Evolutionary conservation across 1,139 yeast genomes (phyloP).

Genomic region (Saccharomyces hybrid): DNA sequence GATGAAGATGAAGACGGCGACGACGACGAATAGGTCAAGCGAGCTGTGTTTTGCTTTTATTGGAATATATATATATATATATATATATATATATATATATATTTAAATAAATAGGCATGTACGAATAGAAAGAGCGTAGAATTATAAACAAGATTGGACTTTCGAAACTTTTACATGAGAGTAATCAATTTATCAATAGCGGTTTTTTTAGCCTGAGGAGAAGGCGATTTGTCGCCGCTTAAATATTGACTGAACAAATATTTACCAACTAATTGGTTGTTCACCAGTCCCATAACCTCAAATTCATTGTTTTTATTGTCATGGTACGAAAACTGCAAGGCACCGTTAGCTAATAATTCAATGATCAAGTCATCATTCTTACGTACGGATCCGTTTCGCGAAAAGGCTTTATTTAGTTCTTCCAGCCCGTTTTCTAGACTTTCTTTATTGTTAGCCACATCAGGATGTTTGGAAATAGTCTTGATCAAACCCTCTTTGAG

Average conservation of each 20-base stretch:
- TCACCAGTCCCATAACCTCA: constrained; percentile 40
- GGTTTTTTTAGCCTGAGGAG: constrained; percentile 34
- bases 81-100: too few relatives aligned
- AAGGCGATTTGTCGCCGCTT: constrained; percentile 53
- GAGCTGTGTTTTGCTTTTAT: neutral
- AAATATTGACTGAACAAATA: constrained; percentile 51
- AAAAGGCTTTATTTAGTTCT: constrained; percentile 46
- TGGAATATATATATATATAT: too few relatives aligned
- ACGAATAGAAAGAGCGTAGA: neutral
- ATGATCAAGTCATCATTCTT: constrained; percentile 52
- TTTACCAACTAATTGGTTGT: constrained; percentile 46
- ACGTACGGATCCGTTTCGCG: constrained; percentile 52
- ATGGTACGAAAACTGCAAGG: constrained; percentile 40
- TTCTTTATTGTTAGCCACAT: constrained; percentile 32
- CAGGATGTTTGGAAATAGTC: constrained; percentile 39
- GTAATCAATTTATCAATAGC: constrained; percentile 29
- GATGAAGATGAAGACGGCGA: constrained; percentile 28
- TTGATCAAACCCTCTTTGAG: constrained; percentile 83
- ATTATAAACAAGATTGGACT: neutral
- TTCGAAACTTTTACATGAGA: constrained; percentile 17
- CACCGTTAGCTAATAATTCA: constrained; percentile 43
- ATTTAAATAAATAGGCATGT: neutral
- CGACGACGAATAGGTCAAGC: neutral
- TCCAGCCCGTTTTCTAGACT: constrained; percentile 45
- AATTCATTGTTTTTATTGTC: constrained; percentile 32